Evolutionary conservation across 768 basidiomycete species (phyloP), one percentile per base, ranked within the genome.

Genomic region (Rhodosporidiobolus sp.): DNA sequence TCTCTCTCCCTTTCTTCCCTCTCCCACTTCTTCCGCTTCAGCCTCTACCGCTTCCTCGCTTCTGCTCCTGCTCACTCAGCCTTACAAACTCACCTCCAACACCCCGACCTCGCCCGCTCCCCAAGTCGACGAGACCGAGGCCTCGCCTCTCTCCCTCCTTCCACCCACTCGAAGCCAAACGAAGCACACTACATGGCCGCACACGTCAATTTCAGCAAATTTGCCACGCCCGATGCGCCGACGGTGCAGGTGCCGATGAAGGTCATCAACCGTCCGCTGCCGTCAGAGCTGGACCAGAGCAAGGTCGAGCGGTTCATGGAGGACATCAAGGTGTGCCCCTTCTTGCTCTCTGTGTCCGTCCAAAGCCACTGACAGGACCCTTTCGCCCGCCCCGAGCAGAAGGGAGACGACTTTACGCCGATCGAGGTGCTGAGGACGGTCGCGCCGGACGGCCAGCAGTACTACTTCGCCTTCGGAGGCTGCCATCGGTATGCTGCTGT

Each of bases 391-490:
- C 20, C 35, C 32, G 65, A 46, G 45, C 67, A 81, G 81, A 68
- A 68, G 19, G 81, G 81, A 26, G 81, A 81, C 73, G 73, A 75
- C 19, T 81, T 82, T 58, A 81, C 82, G 6, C 80, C 82, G 8
- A 79, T 82, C 34, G 82, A 82, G 38, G 77, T 82, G 2, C 70
- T 81, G 48, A 73, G 80, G 60, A 79, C 79, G 6, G 72, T 66
- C 34, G 65, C 76, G 3, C 72, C 76, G 4, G 76, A 79, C 34
- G 63, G 73, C 5, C 68, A 79, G 58, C 67, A 62, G 22, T 81
- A 80, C 70, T 82, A 81, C 72, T 81, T 80, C 60, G 72, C 79
- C 9, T 77, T 82, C 64, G 82, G 82, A 6, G 82, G 82, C 1
- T 82, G 82, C 70, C 82, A 82, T 67, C 55, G 82, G 77, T 79